A percentile compares a stretch with the other conserved stretches of the same genome.
These are phyloP conservation scores for Chytriomyces sp. DNA, from an alignment of 192 early-diverging fungal genomes.

Conservation along the genomic window DNA sequence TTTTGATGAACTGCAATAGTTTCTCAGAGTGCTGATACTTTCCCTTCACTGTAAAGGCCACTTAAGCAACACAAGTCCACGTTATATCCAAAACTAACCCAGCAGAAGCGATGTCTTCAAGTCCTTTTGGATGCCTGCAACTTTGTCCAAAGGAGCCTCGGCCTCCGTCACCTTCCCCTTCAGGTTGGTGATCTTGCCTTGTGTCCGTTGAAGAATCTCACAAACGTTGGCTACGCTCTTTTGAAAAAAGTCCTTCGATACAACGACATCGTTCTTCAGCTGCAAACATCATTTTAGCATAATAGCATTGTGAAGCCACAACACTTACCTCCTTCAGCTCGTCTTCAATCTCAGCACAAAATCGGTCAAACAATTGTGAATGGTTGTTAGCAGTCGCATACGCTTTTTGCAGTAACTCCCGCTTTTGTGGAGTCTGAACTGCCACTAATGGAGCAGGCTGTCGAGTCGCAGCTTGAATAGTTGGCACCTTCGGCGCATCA, in stretches of 20 bases:
- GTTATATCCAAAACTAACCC: too few relatives aligned
- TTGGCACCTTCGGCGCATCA: neutral
- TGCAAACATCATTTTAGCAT: neutral
- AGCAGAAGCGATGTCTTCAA: too few relatives aligned
- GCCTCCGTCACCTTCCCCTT: neutral
- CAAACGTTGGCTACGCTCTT: conserved; percentile 4
- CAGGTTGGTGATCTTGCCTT: conserved; percentile 5
- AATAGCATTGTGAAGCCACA: neutral
- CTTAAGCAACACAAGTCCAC: neutral
- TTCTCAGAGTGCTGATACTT: conserved; percentile 15
- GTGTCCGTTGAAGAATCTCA: conserved; percentile 4
- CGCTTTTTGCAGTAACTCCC: neutral
- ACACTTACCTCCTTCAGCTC: conserved; percentile 18
- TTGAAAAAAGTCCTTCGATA: neutral
- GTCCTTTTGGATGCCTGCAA: neutral
- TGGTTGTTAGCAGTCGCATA: neutral
- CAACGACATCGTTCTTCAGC: neutral
- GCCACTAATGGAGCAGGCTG: neutral
- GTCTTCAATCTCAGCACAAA: conserved; percentile 19
- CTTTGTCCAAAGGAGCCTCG: neutral
- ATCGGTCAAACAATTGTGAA: conserved; percentile 15
- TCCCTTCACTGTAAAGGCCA: conserved; percentile 13
- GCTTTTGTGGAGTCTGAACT: conserved; percentile 5
- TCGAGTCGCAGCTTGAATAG: neutral
- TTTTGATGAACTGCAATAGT: neutral